Percentiles rank a stretch among this genome's conserved stretches.
These are phyloP conservation scores for Hericium alpestre DNA, from an alignment of 768 basidiomycete species.

Conservation along the genomic window DNA sequence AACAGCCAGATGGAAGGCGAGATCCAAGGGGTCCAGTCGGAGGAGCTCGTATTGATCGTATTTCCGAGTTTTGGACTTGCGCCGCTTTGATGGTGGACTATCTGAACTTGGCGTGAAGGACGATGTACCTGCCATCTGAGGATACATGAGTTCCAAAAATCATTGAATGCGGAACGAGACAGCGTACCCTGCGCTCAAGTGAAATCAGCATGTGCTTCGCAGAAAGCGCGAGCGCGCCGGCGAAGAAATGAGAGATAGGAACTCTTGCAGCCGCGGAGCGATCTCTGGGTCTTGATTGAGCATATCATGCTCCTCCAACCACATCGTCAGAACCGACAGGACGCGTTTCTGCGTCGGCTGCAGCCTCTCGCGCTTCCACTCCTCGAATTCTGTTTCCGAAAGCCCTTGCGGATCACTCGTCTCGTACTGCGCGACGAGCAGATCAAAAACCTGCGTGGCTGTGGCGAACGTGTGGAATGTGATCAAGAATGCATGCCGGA, in stretches of 20 bases:
- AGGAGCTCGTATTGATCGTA: constrained; percentile 49
- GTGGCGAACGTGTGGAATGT: constrained; percentile 77
- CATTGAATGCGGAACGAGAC: neutral
- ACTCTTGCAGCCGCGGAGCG: constrained; percentile 43
- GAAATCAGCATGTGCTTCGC: constrained; percentile 41
- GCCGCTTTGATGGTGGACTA: constrained; percentile 3
- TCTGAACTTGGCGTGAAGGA: constrained; percentile 2
- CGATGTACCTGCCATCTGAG: too few species aligned
- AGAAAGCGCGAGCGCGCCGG: constrained; percentile 31
- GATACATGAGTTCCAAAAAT: neutral
- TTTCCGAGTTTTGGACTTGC: constrained; percentile 28
- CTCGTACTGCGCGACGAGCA: constrained; percentile 54
- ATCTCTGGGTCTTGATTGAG: constrained; percentile 58
- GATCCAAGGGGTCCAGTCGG: constrained; percentile 51
- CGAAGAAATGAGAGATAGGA: constrained; percentile 30
- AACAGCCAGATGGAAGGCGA: constrained; percentile 78
- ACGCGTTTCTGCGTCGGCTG: constrained; percentile 54
- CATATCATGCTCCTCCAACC: constrained; percentile 53
- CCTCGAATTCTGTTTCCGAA: constrained; percentile 39
- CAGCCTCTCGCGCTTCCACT: constrained; percentile 58
- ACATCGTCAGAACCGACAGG: constrained; percentile 43
- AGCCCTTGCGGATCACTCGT: constrained; percentile 37
- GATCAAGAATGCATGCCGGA: constrained; percentile 61
- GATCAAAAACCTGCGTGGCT: constrained; percentile 55
- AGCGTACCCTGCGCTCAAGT: constrained; percentile 47